Percentiles rank a stretch among this genome's conserved stretches.
These are phyloP conservation scores for Dicorynia guianensis DNA, from an alignment of 306 rosid species.

Conservation along the genomic window DNA sequence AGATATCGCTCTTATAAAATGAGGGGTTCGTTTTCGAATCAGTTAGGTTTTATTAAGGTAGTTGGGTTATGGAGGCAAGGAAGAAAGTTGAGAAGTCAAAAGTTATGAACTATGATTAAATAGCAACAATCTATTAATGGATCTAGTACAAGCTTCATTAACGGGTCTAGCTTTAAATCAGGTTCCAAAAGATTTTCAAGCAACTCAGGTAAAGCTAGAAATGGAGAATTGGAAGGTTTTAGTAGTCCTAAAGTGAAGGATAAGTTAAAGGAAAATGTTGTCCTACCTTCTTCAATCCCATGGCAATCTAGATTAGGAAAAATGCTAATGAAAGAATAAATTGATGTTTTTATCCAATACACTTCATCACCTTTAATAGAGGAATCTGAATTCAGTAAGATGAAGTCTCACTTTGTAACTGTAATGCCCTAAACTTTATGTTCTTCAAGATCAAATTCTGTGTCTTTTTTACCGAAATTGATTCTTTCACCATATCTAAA, in stretches of 20 bases:
- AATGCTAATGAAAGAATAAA: conserved; percentile 50
- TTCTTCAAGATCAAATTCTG: no score
- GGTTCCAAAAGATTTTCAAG: no score
- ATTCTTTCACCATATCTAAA: conserved; percentile 41
- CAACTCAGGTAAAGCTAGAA: no score
- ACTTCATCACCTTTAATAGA: conserved; percentile 44
- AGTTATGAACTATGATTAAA: no score
- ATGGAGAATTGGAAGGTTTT: no score
- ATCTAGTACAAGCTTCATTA: conserved; percentile 35
- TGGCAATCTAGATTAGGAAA: conserved; percentile 73
- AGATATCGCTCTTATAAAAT: not conserved
- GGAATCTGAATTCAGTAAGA: conserved; percentile 48
- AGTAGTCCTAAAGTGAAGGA: no score
- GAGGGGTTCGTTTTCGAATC: not conserved
- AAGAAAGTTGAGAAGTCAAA: not conserved
- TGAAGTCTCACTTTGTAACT: conserved; percentile 36
- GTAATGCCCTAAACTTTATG: conserved; percentile 40
- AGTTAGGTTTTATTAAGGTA: not conserved
- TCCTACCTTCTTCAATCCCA: conserved; percentile 67
- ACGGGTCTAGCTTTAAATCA: conserved; percentile 37
- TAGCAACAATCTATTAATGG: conserved; percentile 40
- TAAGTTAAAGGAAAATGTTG: no score
- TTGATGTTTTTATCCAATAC: conserved; percentile 15
- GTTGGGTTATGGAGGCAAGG: not conserved
- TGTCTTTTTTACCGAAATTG: conserved; percentile 40